phyloP scores from a whole-genome alignment of 352 stramenopile genomes.

The Phytopythium kandeliae region DNA sequence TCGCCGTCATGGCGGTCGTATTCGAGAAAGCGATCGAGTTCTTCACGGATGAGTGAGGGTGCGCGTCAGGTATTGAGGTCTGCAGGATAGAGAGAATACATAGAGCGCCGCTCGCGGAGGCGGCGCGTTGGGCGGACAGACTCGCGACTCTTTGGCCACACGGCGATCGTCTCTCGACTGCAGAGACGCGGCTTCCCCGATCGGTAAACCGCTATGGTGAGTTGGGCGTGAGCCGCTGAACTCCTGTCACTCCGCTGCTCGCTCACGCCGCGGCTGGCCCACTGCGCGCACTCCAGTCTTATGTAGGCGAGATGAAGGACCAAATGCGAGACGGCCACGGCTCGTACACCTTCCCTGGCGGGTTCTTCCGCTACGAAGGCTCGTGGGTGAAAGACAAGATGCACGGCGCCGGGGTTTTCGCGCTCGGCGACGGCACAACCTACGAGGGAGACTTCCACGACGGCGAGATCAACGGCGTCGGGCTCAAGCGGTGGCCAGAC shows the following conservation, averaged over 20 bases:
- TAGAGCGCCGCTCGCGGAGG: not conserved
- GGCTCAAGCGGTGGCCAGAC: conserved; percentile 44
- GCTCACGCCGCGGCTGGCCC: too few relatives aligned
- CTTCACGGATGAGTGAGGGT: conserved; percentile 21
- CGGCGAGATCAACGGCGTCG: conserved; percentile 57
- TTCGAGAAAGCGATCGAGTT: conserved; percentile 82
- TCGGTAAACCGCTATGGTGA: too few relatives aligned
- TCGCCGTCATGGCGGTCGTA: conserved; percentile 78
- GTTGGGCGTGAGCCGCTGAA: too few relatives aligned
- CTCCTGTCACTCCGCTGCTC: not conserved
- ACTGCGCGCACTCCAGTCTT: conserved; percentile 20
- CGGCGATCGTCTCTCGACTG: too few relatives aligned
- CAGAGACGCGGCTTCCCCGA: too few relatives aligned
- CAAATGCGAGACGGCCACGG: conserved; percentile 39
- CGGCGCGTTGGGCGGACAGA: not conserved
- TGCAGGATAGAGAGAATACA: not conserved
- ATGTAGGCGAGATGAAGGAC: conserved; percentile 33
- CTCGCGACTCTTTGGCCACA: conserved; percentile 1
- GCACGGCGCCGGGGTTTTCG: conserved; percentile 40
- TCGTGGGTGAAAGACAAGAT: conserved; percentile 60
- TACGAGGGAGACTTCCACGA: conserved; percentile 55
- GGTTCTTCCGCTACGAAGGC: conserved; percentile 57
- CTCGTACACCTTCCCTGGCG: conserved; percentile 38
- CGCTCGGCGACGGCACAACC: conserved; percentile 17
- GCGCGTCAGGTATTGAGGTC: not conserved